phyloP scores from a whole-genome alignment of 2,329 filamentous ascomycete species.

The Aspergillus jensenii region DNA sequence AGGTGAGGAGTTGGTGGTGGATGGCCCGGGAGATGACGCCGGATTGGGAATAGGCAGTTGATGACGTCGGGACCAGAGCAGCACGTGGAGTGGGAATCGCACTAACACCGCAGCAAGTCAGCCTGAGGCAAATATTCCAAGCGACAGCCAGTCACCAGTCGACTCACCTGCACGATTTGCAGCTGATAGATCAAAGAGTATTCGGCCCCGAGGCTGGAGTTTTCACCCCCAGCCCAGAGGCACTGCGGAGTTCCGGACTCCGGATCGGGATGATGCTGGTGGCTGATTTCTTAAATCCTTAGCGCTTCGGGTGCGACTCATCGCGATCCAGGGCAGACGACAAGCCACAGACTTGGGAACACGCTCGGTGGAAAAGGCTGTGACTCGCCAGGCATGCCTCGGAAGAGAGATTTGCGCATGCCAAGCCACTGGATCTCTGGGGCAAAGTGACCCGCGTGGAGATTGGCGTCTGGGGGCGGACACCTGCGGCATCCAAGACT shows the following conservation, averaged over 20 bases:
- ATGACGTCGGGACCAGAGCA: not conserved
- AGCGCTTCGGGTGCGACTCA: not conserved
- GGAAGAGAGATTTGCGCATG: not conserved
- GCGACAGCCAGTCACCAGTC: no score
- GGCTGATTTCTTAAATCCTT: slow-evolving; percentile 1
- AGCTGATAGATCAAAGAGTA: no score
- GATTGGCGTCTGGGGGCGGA: not conserved
- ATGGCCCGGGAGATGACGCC: not conserved
- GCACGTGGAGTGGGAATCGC: not conserved
- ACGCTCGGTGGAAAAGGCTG: not conserved
- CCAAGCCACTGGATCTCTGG: not conserved
- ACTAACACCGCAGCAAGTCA: not conserved
- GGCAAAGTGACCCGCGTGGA: not conserved
- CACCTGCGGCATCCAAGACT: not conserved
- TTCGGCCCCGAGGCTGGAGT: not conserved
- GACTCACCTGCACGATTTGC: no score
- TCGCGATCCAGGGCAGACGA: not conserved
- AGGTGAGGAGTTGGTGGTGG: no score
- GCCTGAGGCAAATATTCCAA: not conserved
- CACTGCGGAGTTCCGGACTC: not conserved
- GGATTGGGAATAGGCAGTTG: not conserved
- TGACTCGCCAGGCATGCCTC: no score
- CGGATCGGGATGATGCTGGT: not conserved
- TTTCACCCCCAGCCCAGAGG: not conserved
- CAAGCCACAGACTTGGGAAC: not conserved